Percentiles rank a stretch among this genome's conserved stretches.
Evolutionary conservation across 139 green algal genomes (phyloP).

Genomic region (Chlamydomonas urium): DNA sequence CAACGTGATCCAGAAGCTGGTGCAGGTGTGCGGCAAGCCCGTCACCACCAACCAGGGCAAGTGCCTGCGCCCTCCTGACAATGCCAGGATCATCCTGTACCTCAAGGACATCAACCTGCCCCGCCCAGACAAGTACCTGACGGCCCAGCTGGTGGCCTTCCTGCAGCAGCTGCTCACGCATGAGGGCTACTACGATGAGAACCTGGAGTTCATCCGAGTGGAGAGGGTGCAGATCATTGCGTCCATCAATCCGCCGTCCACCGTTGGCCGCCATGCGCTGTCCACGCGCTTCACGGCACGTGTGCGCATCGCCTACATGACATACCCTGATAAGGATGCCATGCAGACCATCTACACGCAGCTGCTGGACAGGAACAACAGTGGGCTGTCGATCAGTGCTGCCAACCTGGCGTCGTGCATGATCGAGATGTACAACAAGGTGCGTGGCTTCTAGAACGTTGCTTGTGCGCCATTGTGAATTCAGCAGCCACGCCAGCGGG

Average conservation of each 20-base stretch:
- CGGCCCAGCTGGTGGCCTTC: constrained; percentile 71
- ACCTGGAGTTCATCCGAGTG: constrained; percentile 71
- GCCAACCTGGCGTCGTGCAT: constrained; percentile 47
- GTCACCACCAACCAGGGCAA: constrained; percentile 59
- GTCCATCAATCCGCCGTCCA: constrained; percentile 60
- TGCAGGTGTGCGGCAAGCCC: constrained; percentile 72
- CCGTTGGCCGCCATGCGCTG: constrained; percentile 56
- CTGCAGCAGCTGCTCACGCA: constrained; percentile 80
- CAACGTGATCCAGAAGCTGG: constrained; percentile 73
- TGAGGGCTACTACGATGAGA: constrained; percentile 70
- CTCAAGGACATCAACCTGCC: constrained; percentile 69
- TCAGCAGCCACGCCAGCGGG: too few relatives aligned
- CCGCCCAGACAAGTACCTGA: constrained; percentile 77
- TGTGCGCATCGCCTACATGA: constrained; percentile 48
- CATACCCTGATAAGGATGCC: constrained; percentile 39
- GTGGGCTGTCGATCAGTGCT: constrained; percentile 19
- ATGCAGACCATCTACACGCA: constrained; percentile 18
- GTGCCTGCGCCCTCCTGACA: constrained; percentile 60
- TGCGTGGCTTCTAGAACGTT: constrained; percentile 7
- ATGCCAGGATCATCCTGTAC: constrained; percentile 61
- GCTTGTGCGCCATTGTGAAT: too few relatives aligned
- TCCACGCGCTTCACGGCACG: constrained; percentile 60
- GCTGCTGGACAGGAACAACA: constrained; percentile 8
- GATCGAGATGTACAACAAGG: constrained; percentile 54
- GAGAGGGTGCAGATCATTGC: constrained; percentile 64